Evolutionary conservation across 164 flowering plant species (phyloP).

Genomic region (Nelumbo lutea): DNA sequence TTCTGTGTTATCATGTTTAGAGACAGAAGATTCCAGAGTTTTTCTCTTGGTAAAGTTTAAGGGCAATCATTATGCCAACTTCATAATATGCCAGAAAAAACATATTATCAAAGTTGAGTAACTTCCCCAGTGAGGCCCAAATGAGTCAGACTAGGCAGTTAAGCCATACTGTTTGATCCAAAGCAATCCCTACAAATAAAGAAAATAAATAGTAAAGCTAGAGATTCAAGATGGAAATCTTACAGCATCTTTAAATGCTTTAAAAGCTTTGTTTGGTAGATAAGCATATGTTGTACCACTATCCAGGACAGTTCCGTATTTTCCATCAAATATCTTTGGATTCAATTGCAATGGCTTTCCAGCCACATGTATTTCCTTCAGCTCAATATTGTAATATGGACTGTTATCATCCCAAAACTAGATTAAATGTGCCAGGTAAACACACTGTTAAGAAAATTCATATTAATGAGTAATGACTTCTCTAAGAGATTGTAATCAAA

Average conservation of each 20-base stretch:
- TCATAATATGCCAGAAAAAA: too few relatives aligned
- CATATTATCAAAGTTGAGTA: too few relatives aligned
- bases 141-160: too few relatives aligned
- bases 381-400: conserved; percentile 94
- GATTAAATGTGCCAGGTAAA: conserved; percentile 86
- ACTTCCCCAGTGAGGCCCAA: too few relatives aligned
- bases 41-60: too few relatives aligned
- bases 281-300: conserved; percentile 99
- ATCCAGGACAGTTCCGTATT: conserved; percentile 90
- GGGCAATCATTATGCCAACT: too few relatives aligned
- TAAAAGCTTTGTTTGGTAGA: conserved; percentile 82
- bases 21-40: too few relatives aligned
- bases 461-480: neutral
- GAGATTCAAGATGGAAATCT: conserved; percentile 26
- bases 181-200: too few relatives aligned
- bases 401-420: conserved; percentile 99
- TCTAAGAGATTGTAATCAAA: conserved; percentile 17
- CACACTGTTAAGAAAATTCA: conserved; percentile 32
- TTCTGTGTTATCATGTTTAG: too few relatives aligned
- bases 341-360: conserved; percentile 66
- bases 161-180: too few relatives aligned
- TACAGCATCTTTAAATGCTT: conserved; percentile 78
- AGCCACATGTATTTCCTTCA: conserved; percentile 91
- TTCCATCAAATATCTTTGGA: conserved; percentile 71
- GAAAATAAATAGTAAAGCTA: neutral